Evolutionary conservation across 1,284 basidiomycete genomes (phyloP).

Genomic region (Pyrrhoderma noxium): DNA sequence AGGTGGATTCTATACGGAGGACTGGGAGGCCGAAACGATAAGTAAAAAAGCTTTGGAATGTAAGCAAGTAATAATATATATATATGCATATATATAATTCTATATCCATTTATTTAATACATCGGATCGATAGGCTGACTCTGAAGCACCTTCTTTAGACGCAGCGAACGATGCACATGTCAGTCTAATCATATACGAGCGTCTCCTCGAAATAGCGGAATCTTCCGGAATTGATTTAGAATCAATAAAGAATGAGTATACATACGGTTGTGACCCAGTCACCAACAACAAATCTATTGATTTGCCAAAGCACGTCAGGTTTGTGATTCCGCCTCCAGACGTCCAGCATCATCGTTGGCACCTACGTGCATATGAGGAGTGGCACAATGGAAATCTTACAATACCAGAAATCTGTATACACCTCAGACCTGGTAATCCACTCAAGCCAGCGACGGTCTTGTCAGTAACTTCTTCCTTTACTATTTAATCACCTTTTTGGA

Average conservation of each 20-base stretch:
- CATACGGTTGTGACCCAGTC: slow-evolving; percentile 16
- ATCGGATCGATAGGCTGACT: not conserved
- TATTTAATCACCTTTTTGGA: too few relatives aligned
- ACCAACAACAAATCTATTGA: not conserved
- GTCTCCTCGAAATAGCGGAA: slow-evolving; percentile 33
- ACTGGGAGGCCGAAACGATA: slow-evolving; percentile 47
- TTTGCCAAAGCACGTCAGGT: too few relatives aligned
- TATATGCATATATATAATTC: not conserved
- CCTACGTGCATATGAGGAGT: too few relatives aligned
- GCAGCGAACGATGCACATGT: slow-evolving; percentile 58
- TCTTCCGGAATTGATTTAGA: slow-evolving; percentile 25
- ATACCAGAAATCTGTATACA: too few relatives aligned
- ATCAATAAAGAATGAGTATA: slow-evolving; percentile 25
- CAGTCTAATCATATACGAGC: slow-evolving; percentile 41
- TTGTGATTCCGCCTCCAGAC: too few relatives aligned
- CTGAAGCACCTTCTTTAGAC: slow-evolving; percentile 29
- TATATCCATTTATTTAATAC: not conserved
- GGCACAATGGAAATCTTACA: too few relatives aligned
- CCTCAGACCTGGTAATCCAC: too few relatives aligned
- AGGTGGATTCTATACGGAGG: slow-evolving; percentile 39
- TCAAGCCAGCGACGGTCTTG: too few relatives aligned
- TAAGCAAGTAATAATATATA: slow-evolving; percentile 25
- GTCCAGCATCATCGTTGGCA: too few relatives aligned
- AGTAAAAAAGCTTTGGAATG: slow-evolving; percentile 40
- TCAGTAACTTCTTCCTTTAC: too few relatives aligned